Evolutionary conservation across 805 yeast genomes (phyloP), one percentile per base, ranked within the genome.

Genomic region (Metschnikowia kunwiensis): DNA sequence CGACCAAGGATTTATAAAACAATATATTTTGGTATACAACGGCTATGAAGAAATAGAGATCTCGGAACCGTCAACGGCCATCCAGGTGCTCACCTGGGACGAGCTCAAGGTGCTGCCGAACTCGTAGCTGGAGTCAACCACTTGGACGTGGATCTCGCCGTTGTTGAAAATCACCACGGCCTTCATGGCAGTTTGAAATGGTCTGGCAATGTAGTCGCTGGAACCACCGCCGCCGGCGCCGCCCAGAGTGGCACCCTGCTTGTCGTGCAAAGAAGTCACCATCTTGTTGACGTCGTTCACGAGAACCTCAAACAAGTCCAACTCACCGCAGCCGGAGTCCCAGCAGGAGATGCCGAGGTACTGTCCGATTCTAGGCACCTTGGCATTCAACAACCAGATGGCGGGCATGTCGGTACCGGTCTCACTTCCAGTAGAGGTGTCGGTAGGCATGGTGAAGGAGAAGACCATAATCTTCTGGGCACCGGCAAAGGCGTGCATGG

Each of bases 211-310:
- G 75, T 82, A 91, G 69, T 91, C 93, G 47, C 79, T 71, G 43
- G 95, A 69, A 55, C 95, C 95, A 60, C 91, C 94, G 54, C 96
- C 97, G n/a, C n/a, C n/a, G n/a, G n/a, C n/a, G n/a, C n/a, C n/a
- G n/a, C n/a, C n/a, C n/a, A n/a, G n/a, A 23, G 8, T 7, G 61
- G 86, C 87, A 34, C 36, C 63, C 70, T 85, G 94, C 51, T 84
- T 86, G 58, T 75, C 78, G 70, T 91, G 97, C 54, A 91, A 67
- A 59, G 87, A 93, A 39, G 86, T 70, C 53, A 84, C 80, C 62
- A 89, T 70, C 61, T 81, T 79, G 59, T 72, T 68, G 45, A 34
- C 37, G 29, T 37, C 42, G 45, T 86, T 78, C 50, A 96, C 96
- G 51, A 93, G 75, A 51, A 91, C 74, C 76, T 93, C 98, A 56